Percentiles rank a stretch among this genome's conserved stretches.
These are phyloP conservation scores for Prunus campanulata DNA, from an alignment of 306 rosid genomes.

Conservation along the genomic window DNA sequence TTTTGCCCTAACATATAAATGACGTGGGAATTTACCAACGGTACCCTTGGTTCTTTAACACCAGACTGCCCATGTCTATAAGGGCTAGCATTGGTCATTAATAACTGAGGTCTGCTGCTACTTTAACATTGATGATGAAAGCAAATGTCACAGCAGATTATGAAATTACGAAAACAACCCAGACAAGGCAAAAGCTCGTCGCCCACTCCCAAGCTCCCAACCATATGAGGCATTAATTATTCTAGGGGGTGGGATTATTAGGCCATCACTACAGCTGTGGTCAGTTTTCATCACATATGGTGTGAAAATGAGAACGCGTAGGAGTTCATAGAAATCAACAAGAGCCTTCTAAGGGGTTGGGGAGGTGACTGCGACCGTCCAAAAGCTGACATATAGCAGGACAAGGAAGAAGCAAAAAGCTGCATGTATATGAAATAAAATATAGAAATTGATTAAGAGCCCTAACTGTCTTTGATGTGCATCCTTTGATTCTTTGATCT, in stretches of 20 bases:
- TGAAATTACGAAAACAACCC: neutral
- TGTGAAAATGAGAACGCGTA: neutral
- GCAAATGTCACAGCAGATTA: too few species aligned
- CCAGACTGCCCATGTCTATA: neutral
- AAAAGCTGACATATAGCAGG: neutral
- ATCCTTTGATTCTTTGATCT: neutral
- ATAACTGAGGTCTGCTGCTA: too few species aligned
- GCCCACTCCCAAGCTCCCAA: neutral
- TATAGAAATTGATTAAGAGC: neutral
- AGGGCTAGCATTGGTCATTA: too few species aligned
- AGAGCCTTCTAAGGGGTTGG: neutral
- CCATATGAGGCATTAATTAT: conserved; percentile 11
- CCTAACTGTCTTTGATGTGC: conserved; percentile 2
- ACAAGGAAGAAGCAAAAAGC: neutral
- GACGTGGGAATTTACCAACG: neutral
- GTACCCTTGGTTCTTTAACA: neutral
- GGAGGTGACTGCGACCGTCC: neutral
- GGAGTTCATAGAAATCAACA: neutral
- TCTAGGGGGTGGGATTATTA: neutral
- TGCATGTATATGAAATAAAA: neutral
- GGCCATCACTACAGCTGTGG: conserved; percentile 9
- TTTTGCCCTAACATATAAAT: too few species aligned
- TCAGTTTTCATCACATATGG: neutral
- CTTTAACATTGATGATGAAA: neutral
- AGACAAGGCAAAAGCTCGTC: neutral